Base-by-base conservation (phyloP, 2,329 filamentous ascomycete species). In the Calonectria pteridis region DNA sequence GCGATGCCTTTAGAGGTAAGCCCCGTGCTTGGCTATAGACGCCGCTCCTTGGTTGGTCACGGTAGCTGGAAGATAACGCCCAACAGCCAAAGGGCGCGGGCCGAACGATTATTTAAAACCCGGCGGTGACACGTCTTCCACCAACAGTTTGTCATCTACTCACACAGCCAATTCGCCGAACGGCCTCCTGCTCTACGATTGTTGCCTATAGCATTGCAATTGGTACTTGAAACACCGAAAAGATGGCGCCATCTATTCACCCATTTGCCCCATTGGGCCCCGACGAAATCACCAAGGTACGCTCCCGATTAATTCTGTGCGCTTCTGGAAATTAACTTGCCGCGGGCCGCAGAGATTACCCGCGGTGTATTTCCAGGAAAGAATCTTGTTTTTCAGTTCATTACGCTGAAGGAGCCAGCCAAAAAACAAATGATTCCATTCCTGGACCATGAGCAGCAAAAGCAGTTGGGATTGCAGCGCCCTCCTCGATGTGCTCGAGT, bases 341-440 rank as follows among this genome's bases (percentile, higher is more conserved):
- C 20, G 13, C 6, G 83, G 82, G 77, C 78, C 2, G 77, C 81
- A 3, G 67, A 68, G 1, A 71, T 81, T 43, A 79, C 77, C 0
- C 77, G 77, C 0, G 69, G 75, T 1, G 70, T 72, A 14, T 83
- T 83, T 43, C 50, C 72, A 6, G 67, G 28, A 0, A 67, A 75
- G 14, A 74, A 76, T 2, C 76, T 82, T 10, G 84, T 85, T 69
- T 91, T 90, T 76, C 85, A 88, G 4, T 85, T 88, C 69, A 87
- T 90, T 73, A 88, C 87, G 0, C 84, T 91, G 13, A 80, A 80
- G 18, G 89, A 91, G 73, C 89, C 89, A 0, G 80, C 83, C 1
- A 91, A 91, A 80, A 78, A 82, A n/a, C 81, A 84, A 20, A 84
- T 90, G 83, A 74, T 87, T 6, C 70, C 68, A 0, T 91, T 85